A percentile compares a stretch with the other conserved stretches of the same genome.
These are phyloP conservation scores for Gossypioides kirkii DNA, from an alignment of 345 rosid genomes.

Conservation along the genomic window DNA sequence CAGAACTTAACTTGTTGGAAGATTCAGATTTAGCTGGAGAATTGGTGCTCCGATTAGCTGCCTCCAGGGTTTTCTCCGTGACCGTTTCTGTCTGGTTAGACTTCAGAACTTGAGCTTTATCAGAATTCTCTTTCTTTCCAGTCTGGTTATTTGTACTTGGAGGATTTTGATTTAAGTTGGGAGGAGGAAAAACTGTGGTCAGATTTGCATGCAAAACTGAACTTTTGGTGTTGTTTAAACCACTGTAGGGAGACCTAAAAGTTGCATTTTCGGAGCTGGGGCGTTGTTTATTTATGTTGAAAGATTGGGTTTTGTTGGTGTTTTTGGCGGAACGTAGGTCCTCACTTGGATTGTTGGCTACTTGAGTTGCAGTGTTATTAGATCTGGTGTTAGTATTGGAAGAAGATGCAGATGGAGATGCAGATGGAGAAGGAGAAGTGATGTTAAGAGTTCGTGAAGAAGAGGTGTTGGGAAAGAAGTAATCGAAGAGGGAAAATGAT, in stretches of 20 bases:
- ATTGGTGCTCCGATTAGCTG: conserved; percentile 17
- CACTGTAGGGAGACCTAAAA: conserved; percentile 12
- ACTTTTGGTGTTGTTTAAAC: conserved; percentile 13
- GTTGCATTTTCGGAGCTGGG: conserved; percentile 26
- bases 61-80: conserved; percentile 13
- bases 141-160: background rate
- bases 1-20: conserved; percentile 2
- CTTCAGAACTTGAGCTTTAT: conserved; percentile 15
- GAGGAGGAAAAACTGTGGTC: background rate
- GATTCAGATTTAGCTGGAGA: conserved; percentile 20
- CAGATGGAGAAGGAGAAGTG: conserved; percentile 1
- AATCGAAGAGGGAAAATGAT: conserved; percentile 44
- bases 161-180: background rate
- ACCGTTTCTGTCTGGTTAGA: conserved; percentile 25
- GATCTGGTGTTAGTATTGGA: conserved; percentile 25
- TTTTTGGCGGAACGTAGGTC: conserved; percentile 15
- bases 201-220: conserved; percentile 17
- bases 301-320: conserved; percentile 15
- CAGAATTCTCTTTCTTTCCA: background rate
- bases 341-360: background rate
- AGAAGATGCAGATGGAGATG: background rate
- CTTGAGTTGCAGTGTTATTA: conserved; percentile 7
- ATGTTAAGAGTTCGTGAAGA: conserved; percentile 13
- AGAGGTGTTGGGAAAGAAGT: conserved; percentile 36
- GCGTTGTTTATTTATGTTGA: background rate